These are phyloP conservation scores for Ganoderma resinaceum DNA, from an alignment of 1,284 basidiomycete genomes.

Conservation along the genomic window DNA sequence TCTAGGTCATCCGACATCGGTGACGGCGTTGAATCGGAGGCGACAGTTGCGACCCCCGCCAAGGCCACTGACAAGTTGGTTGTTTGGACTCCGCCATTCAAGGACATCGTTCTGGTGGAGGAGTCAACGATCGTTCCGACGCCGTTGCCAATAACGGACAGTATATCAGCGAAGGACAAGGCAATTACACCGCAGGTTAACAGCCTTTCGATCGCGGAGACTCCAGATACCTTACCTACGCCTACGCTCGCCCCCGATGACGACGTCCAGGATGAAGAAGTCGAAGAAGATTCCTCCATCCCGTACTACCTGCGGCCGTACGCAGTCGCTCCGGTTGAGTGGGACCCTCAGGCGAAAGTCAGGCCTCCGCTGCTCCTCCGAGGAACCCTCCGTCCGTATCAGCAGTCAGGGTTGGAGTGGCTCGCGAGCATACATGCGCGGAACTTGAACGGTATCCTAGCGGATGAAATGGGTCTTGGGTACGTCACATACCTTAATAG, in stretches of 20 bases:
- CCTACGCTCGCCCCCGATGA: constrained; percentile 14
- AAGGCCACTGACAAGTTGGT: neutral
- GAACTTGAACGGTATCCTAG: constrained; percentile 91
- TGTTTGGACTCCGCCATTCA: neutral
- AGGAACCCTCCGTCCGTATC: constrained; percentile 91
- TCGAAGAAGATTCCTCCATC: constrained; percentile 44
- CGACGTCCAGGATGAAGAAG: constrained; percentile 31
- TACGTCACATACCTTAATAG: constrained; percentile 47
- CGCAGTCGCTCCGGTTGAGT: constrained; percentile 71
- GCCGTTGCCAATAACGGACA: neutral
- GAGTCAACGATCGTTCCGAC: neutral
- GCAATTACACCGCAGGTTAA: neutral
- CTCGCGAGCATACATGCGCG: constrained; percentile 89
- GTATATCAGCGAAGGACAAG: neutral
- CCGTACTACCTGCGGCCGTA: constrained; percentile 70
- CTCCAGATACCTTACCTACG: constrained; percentile 1
- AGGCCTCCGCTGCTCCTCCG: constrained; percentile 85
- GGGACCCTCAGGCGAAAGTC: constrained; percentile 65
- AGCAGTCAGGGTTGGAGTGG: constrained; percentile 96
- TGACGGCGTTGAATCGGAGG: neutral
- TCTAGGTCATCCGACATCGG: neutral
- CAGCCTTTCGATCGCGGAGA: neutral
- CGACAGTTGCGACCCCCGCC: neutral
- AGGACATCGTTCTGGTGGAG: neutral
- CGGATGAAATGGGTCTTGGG: constrained; percentile 94